phyloP scores from a whole-genome alignment of 2,329 filamentous ascomycete species.

The Knufia petricola region DNA sequence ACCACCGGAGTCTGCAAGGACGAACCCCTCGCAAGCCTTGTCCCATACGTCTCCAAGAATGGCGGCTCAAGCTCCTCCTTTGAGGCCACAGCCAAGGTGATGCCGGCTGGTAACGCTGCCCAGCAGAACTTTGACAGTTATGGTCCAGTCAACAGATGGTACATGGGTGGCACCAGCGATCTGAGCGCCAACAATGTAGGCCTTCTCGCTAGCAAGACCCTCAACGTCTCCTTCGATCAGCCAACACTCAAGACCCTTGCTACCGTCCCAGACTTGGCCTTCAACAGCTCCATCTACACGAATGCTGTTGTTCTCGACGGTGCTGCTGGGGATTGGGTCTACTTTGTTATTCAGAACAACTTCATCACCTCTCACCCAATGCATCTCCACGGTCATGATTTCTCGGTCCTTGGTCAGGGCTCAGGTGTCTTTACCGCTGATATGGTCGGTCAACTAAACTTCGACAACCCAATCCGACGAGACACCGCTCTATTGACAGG shows the following conservation, averaged over 20 bases:
- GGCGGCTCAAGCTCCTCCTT: conserved; percentile 13
- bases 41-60: conserved; percentile 13
- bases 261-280: conserved; percentile 12
- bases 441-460: conserved; percentile 50
- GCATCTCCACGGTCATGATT: conserved; percentile 63
- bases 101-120: conserved; percentile 20
- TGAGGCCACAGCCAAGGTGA: conserved; percentile 11
- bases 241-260: conserved; percentile 19
- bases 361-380: conserved; percentile 46
- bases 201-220: conserved; percentile 9
- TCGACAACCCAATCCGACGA: conserved; percentile 53
- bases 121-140: conserved; percentile 13
- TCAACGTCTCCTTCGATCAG: conserved; percentile 16
- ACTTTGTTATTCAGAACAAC: conserved; percentile 23
- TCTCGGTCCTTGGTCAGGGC: conserved; percentile 51
- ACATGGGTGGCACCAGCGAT: conserved; percentile 9
- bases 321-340: conserved; percentile 17
- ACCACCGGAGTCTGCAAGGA: conserved; percentile 16
- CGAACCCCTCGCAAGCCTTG: conserved; percentile 17
- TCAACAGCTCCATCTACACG: conserved; percentile 19
- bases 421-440: conserved; percentile 32
- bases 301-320: conserved; percentile 18
- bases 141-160: conserved; percentile 17
- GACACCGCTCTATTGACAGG: conserved; percentile 60
- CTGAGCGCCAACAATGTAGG: conserved; percentile 13